These are phyloP conservation scores for Plasmodium vinckei DNA, from an alignment of 169 alveolate genomes.

Conservation along the genomic window DNA sequence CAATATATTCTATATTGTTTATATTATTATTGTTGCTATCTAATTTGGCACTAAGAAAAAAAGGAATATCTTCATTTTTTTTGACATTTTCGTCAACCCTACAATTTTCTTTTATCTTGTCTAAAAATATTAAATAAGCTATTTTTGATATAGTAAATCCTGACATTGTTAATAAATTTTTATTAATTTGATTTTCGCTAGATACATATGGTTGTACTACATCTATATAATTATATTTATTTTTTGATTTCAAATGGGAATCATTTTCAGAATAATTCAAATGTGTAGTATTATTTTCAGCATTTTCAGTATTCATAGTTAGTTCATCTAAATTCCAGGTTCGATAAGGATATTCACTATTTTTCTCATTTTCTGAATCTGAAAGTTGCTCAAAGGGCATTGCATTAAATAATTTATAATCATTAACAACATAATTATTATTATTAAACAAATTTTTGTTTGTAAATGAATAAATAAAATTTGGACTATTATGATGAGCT, in stretches of 20 bases:
- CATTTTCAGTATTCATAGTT: not conserved
- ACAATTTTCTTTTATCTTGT: constrained; percentile 66
- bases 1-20: constrained; percentile 39
- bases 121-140: constrained; percentile 59
- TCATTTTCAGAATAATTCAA: not conserved
- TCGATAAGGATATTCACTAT: not conserved
- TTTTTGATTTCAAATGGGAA: not conserved
- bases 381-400: constrained; percentile 38
- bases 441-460: constrained; percentile 67
- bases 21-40: constrained; percentile 3
- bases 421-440: constrained; percentile 40
- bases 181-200: constrained; percentile 65
- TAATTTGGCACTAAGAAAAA: constrained; percentile 54
- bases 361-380: not conserved
- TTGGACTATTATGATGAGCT: constrained; percentile 11
- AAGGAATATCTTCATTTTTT: constrained; percentile 62
- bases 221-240: constrained; percentile 10
- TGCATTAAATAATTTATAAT: constrained; percentile 50
- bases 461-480: constrained; percentile 46
- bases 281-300: not conserved
- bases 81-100: constrained; percentile 61
- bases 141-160: constrained; percentile 65
- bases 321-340: constrained; percentile 2
- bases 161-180: constrained; percentile 58
- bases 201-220: constrained; percentile 34